These are phyloP conservation scores for Amanita thiersii DNA, from an alignment of 768 basidiomycete species.

Conservation along the genomic window DNA sequence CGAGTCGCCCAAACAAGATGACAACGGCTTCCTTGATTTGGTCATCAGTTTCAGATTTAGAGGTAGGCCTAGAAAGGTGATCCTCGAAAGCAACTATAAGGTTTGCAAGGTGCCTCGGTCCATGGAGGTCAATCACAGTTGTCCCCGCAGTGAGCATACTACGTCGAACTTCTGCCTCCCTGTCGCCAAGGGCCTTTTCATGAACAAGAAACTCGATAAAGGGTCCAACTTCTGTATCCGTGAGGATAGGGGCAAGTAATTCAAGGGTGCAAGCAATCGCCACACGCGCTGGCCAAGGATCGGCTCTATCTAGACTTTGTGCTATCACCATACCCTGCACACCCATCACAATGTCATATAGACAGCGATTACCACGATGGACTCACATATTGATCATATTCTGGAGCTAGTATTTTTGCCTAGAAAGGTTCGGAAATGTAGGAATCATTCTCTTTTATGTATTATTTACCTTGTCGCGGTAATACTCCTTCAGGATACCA, in stretches of 20 bases:
- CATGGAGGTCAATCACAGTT: slow-evolving; percentile 76
- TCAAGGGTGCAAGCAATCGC: slow-evolving; percentile 67
- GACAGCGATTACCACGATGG: not conserved
- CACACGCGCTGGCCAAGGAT: slow-evolving; percentile 82
- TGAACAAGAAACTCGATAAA: slow-evolving; percentile 85
- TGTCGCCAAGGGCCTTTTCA: slow-evolving; percentile 86
- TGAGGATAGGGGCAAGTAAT: slow-evolving; percentile 57
- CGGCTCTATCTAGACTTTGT: slow-evolving; percentile 74
- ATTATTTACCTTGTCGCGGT: slow-evolving; percentile 67
- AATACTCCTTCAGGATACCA: slow-evolving; percentile 53
- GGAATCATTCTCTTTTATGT: not conserved
- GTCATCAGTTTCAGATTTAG: slow-evolving; percentile 69
- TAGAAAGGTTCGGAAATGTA: slow-evolving; percentile 16
- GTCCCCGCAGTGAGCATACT: slow-evolving; percentile 86
- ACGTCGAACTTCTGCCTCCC: slow-evolving; percentile 68
- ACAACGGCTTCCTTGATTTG: slow-evolving; percentile 92
- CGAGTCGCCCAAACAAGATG: slow-evolving; percentile 89
- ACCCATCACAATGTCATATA: slow-evolving; percentile 1
- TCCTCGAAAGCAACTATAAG: slow-evolving; percentile 80
- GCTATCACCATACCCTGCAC: slow-evolving; percentile 87
- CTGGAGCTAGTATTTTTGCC: slow-evolving; percentile 83
- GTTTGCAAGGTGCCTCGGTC: slow-evolving; percentile 57
- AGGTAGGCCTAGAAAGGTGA: slow-evolving; percentile 48
- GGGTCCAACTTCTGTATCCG: slow-evolving; percentile 46
- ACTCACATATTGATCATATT: slow-evolving; percentile 88